Evolutionary conservation across 2,329 filamentous ascomycete genomes (phyloP), one percentile per base, ranked within the genome.

Genomic region (Diaporthe destruens): DNA sequence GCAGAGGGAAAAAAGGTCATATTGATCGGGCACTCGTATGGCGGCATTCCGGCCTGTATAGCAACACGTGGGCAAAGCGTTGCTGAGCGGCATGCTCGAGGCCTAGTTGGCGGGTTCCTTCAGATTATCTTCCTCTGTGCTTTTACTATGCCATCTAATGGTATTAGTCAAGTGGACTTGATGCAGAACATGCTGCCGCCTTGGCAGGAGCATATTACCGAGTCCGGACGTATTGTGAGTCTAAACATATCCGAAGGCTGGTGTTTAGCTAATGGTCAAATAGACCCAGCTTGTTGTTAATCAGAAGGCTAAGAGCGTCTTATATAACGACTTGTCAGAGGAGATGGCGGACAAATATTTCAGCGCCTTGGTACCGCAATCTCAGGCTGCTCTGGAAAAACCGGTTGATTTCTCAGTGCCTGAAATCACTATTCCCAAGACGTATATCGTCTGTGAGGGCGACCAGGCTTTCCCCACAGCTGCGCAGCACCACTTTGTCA

Each of bases 1-100:
- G 20, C 29, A 0, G 5, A 34, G 25, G 67, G 67, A 2, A 69
- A 47, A 25, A 12, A 47, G 9, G 20, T 59, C n/a, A 18, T 69
- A 14, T 36, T 69, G 36, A 18, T 51, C 14, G 67, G 36, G 49
- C 67, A 69, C 39, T 69, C 54, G 6, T 69, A 69, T 14, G 67
- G 67, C 2, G 67, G 67, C 29, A 56, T 69, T 25, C 54, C 67
- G 1, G 42, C 59, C 25, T 65, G 59, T 0, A 49, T 65, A 34
- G 59, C 59, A 5, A 65, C 59, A 1, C 42, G 59, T 1, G 25
- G 6, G 0, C 5, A 49, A 6, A 14, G 42, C 11, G 29, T 65
- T 23, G 42, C 59, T 23, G 42, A 65, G 34, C 59, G 59, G 18
- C 25, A n/a, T 0, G 25, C 25, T 8, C 29, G 42, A 3, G 59